Conservation (phyloP, 139 green algal genomes). For the Coelastrella sp. region DNA sequence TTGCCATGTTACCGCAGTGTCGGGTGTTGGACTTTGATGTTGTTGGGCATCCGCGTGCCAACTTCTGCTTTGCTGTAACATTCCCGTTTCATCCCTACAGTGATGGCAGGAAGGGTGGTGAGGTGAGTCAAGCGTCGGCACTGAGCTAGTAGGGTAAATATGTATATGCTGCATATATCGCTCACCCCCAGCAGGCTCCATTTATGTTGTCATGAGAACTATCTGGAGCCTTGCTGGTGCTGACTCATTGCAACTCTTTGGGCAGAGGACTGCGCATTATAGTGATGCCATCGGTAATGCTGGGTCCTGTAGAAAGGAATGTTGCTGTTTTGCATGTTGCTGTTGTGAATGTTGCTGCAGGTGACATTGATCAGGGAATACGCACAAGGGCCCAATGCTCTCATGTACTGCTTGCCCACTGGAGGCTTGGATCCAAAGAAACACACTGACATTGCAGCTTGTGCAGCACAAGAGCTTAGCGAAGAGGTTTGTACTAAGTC, state of each 20-base stretch:
- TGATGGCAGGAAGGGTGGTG: constrained; percentile 31
- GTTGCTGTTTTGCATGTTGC: not conserved
- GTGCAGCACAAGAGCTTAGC: constrained; percentile 74
- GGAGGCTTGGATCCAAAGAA: constrained; percentile 75
- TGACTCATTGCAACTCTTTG: no score
- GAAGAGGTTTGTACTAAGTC: constrained; percentile 87
- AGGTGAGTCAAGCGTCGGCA: constrained; percentile 44
- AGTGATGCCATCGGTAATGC: no score
- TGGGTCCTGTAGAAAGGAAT: no score
- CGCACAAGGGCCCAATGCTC: constrained; percentile 64
- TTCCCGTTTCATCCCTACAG: constrained; percentile 80
- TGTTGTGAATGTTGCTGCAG: not conserved
- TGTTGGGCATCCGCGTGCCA: constrained; percentile 76
- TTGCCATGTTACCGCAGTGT: not conserved
- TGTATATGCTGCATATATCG: no score
- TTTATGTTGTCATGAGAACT: no score
- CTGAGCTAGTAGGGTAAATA: no score
- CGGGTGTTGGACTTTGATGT: constrained; percentile 81
- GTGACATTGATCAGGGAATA: constrained; percentile 83
- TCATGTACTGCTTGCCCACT: constrained; percentile 81
- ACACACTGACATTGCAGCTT: constrained; percentile 67
- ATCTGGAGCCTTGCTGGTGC: no score
- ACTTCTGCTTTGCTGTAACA: constrained; percentile 76
- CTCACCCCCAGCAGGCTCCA: no score
- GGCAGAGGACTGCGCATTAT: no score